Conservation (phyloP, 2,329 filamentous ascomycete genomes). For the Neofusicoccum umdonicola region DNA sequence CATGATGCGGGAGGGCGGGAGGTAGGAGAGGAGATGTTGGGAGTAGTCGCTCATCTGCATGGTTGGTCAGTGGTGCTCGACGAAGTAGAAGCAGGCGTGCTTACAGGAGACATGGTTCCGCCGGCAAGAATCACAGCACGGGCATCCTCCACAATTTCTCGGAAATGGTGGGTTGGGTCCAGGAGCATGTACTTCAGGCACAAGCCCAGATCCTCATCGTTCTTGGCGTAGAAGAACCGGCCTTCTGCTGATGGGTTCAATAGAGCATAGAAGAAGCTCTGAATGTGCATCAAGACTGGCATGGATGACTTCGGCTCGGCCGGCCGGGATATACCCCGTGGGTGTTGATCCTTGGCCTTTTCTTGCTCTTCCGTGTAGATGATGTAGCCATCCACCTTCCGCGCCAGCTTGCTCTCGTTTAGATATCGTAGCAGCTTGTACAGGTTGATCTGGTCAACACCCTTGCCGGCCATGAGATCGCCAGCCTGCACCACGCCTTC, state of each 20-base stretch:
- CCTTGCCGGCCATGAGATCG: slow-evolving; percentile 75
- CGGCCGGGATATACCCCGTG: slow-evolving; percentile 16
- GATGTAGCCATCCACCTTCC: slow-evolving; percentile 90
- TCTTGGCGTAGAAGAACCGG: slow-evolving; percentile 56
- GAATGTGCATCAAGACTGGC: slow-evolving; percentile 62
- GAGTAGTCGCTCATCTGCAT: slow-evolving; percentile 77
- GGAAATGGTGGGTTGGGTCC: slow-evolving; percentile 88
- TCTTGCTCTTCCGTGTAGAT: slow-evolving; percentile 56
- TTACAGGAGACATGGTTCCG: slow-evolving; percentile 89
- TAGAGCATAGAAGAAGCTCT: slow-evolving; percentile 71
- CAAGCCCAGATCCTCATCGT: slow-evolving; percentile 34
- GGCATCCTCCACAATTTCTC: slow-evolving; percentile 78
- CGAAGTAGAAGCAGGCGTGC: slow-evolving; percentile 19
- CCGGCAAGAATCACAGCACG: slow-evolving; percentile 87
- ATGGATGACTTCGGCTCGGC: slow-evolving; percentile 25
- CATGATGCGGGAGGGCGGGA: slow-evolving; percentile 62
- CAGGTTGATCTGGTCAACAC: slow-evolving; percentile 92
- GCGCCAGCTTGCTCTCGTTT: slow-evolving; percentile 85
- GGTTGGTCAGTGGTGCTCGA: not conserved
- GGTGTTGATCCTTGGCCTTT: slow-evolving; percentile 18
- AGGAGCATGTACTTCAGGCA: slow-evolving; percentile 79
- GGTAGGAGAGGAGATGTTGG: slow-evolving; percentile 77
- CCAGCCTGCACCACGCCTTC: slow-evolving; percentile 71
- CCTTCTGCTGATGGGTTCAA: slow-evolving; percentile 78
- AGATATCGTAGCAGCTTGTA: slow-evolving; percentile 86